Evolutionary conservation across 2,329 filamentous ascomycete genomes (phyloP), one percentile per base, ranked within the genome.

Genomic region (Xylaria multiplex): DNA sequence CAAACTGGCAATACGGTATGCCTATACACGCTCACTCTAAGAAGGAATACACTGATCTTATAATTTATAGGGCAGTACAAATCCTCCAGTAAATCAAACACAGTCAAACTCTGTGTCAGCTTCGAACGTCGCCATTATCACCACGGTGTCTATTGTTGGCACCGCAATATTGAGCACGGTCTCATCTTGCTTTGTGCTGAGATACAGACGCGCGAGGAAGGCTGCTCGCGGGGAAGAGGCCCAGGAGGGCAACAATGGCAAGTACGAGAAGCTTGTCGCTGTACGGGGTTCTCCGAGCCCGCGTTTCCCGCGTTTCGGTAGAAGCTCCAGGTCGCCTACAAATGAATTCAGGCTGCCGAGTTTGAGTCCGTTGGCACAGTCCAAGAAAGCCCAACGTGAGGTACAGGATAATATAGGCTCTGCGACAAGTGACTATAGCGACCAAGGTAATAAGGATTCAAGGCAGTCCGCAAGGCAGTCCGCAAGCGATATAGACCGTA

Each of bases 81-180:
- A 59, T 58, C 69, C 71, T 19, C 53, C 69, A 9, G 66, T 71
- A 24, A 55, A 70, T 2, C 74, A 74, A 58, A 64, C 67, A 7
- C 71, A 68, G 55, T 63, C 68, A 45, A 74, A 71, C 53, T 75
- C 74, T 2, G 55, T 77, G 19, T 76, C 75, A 35, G 65, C 67
- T 40, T 67, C 73, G 3, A 76, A 70, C 42, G 46, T 76, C 58
- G 75, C 75, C n/a, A 74, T 77, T 61, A 75, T 76, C 50, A 69
- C 75, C 14, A 64, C 69, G 16, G 73, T 67, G 11, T 68, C 74
- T 1, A 69, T 77, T 35, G 55, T 75, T 43, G 75, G 71, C n/a
- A 73, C 72, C 43, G 73, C 74, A 13, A 64, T 75, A 56, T 49
- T 77, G 19, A 73, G 69, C 8, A 50, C 66, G 37, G 24, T 72